Evolutionary conservation across 805 yeast species (phyloP), one percentile per base, ranked within the genome.

Genomic region (Torulaspora gathmanii): DNA sequence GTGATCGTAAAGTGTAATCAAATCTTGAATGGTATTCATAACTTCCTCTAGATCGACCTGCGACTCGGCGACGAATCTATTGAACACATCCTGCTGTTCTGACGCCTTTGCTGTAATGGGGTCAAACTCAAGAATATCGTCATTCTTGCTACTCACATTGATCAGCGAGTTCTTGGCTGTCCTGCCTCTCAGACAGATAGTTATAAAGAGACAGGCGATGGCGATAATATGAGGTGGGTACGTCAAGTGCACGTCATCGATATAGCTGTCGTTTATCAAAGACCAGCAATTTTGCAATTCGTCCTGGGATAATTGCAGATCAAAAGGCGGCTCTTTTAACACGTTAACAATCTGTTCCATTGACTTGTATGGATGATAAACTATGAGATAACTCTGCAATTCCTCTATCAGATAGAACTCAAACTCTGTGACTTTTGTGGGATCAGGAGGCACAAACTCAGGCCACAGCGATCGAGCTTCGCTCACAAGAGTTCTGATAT

Each of bases 381-480:
- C 72, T n/a, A 83, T 71, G 49, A 86, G 57, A 57, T 73, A 83
- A 65, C 84, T 73, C 58, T 84, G 79, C 67, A 93, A 72, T 63
- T 90, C 98, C 57, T 89, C 97, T 15, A 93, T 82, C 35, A 93
- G 64, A 60, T 91, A 93, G 62, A 93, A 93, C 66, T 93, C 99
- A 67, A 95, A 86, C 61, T 93, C 98, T 0, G 98, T 97, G 12
- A 93, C 72, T 58, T 86, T 87, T 23, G 95, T 83, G 13, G 89
- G 79, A 62, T 91, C 98, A 47, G 85, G 88, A 0, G 97, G 95
- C 29, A 91, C 83, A 57, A 82, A 87, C 58, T 90, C 96, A 0
- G 98, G 97, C 98, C 98, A 91, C 31, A 88, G 68, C 30, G 83
- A 83, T 42, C 96, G 69, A 1, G 97, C 93, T 60, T 91, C 98